A percentile compares a stretch with the other conserved stretches of the same genome.
Conservation (phyloP, 2,329 filamentous ascomycete genomes). For the Mycosphaerella sp. region DNA sequence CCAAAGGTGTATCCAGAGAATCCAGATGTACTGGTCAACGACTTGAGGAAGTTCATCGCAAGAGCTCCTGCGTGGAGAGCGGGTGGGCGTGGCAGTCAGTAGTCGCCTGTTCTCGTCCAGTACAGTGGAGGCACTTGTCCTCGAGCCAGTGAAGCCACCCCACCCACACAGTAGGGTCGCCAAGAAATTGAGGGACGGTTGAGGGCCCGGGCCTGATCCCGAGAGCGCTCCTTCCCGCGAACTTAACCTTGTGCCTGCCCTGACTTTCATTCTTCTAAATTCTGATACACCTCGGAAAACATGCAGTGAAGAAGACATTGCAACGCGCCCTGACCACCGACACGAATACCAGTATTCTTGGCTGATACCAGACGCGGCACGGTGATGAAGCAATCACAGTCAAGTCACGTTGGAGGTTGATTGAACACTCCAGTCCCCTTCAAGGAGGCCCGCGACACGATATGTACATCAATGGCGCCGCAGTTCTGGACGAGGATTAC, state of each 20-base stretch:
- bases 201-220: no score
- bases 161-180: no score
- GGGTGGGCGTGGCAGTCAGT: no score
- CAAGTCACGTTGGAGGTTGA: neutral
- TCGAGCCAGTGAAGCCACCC: no score
- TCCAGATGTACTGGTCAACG: conserved; percentile 63
- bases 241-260: no score
- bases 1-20: conserved; percentile 83
- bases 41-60: conserved; percentile 94
- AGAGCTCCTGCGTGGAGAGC: neutral
- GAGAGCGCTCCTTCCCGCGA: no score
- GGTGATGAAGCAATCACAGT: neutral
- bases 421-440: neutral
- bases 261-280: no score
- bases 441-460: neutral
- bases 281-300: no score
- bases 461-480: neutral
- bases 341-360: neutral
- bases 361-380: neutral
- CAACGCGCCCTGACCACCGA: neutral
- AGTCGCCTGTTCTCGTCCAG: no score
- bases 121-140: no score
- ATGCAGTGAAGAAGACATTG: no score
- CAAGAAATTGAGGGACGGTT: no score
- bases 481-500: neutral